Conservation (phyloP, 192 early-diverging fungal species). For the Gonapodya sp. region DNA sequence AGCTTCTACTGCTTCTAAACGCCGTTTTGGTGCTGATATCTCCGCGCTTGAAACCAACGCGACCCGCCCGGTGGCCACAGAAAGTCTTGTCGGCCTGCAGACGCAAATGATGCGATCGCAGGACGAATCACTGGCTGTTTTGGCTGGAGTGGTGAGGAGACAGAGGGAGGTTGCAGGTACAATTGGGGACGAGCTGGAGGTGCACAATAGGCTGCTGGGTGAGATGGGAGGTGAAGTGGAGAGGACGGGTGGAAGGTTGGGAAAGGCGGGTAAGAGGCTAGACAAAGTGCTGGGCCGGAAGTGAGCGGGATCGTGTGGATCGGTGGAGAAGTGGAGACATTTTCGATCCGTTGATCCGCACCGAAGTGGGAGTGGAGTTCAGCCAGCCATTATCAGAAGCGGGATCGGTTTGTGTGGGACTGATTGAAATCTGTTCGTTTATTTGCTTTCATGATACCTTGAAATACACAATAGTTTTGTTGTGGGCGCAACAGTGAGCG, state of each 20-base stretch:
- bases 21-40: constrained; percentile 63
- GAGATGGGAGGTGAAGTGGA: constrained; percentile 77
- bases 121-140: constrained; percentile 64
- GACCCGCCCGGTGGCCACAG: constrained; percentile 67
- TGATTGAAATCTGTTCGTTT: too few relatives aligned
- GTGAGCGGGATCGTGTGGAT: not conserved
- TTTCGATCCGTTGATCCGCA: too few relatives aligned
- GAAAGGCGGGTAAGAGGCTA: constrained; percentile 69
- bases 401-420: too few relatives aligned
- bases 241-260: constrained; percentile 61
- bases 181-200: constrained; percentile 82
- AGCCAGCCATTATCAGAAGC: too few relatives aligned
- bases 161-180: constrained; percentile 79
- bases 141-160: constrained; percentile 63
- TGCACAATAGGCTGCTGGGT: constrained; percentile 79
- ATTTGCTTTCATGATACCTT: too few relatives aligned
- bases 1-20: constrained; percentile 26
- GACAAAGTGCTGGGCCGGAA: too few relatives aligned
- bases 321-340: not conserved
- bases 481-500: too few relatives aligned
- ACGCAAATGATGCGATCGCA: constrained; percentile 69
- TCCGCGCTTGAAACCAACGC: constrained; percentile 62
- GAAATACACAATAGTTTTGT: too few relatives aligned
- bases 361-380: too few relatives aligned
- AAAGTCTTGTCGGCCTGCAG: constrained; percentile 67